Percentiles rank a stretch among this genome's conserved stretches.
phyloP scores from a whole-genome alignment of 2,329 filamentous ascomycete genomes.

The Colletotrichum plurivorum region DNA sequence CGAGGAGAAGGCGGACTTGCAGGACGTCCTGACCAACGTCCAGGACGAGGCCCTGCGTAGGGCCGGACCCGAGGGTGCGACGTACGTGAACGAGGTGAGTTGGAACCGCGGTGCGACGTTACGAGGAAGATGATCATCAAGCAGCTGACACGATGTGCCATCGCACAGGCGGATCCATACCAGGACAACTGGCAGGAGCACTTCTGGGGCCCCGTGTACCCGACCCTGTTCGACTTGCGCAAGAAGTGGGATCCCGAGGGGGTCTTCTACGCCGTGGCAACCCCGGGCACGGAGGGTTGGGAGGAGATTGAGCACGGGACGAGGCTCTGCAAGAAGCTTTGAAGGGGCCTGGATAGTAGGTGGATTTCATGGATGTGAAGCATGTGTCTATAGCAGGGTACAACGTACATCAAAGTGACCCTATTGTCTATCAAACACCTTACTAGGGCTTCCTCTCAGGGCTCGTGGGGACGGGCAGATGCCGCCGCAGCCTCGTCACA shows the following conservation, averaged over 20 bases:
- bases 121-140: no score
- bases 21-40: no score
- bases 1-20: no score
- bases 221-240: slow-evolving; percentile 53
- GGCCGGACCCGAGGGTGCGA: no score
- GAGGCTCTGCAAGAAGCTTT: slow-evolving; percentile 53
- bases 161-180: no score
- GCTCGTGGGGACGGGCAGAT: slow-evolving; percentile 56
- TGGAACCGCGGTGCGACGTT: no score
- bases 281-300: slow-evolving; percentile 62
- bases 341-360: not conserved
- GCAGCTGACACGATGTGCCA: no score
- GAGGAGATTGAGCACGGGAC: slow-evolving; percentile 54
- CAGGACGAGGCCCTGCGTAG: no score
- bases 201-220: slow-evolving; percentile 58
- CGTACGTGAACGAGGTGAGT: no score
- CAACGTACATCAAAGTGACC: no score
- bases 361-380: no score
- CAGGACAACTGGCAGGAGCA: not conserved
- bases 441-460: not conserved
- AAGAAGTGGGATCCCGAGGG: no score
- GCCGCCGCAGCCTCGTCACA: slow-evolving; percentile 58
- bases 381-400: not conserved
- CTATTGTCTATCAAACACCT: not conserved
- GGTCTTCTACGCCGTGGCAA: slow-evolving; percentile 57